Evolutionary conservation across 257 asterid species (phyloP).

Genomic region (Agastache rugosa): DNA sequence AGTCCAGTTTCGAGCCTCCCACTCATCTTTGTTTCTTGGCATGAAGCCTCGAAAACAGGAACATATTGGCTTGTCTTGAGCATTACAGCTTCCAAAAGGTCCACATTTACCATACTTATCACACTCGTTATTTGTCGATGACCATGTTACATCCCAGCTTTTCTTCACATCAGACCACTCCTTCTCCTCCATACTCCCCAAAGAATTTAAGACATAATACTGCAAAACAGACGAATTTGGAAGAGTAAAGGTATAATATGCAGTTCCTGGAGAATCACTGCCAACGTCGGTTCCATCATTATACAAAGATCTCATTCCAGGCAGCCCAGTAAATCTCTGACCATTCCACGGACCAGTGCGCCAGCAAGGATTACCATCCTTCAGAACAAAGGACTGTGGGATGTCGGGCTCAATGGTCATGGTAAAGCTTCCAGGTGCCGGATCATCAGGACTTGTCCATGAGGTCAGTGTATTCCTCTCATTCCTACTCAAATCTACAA

Average conservation of each 20-base stretch:
- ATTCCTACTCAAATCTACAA: constrained; percentile 12
- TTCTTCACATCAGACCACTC: constrained; percentile 42
- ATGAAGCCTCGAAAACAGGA: constrained; percentile 54
- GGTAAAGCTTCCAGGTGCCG: constrained; percentile 55
- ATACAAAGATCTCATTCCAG: constrained; percentile 17
- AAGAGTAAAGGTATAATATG: constrained; percentile 31
- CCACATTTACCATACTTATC: constrained; percentile 64
- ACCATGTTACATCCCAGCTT: constrained; percentile 43
- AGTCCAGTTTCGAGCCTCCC: constrained; percentile 61
- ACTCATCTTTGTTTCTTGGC: constrained; percentile 45
- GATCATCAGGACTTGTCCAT: constrained; percentile 58
- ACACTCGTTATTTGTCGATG: constrained; percentile 41
- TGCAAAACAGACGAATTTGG: constrained; percentile 25
- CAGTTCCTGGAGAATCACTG: constrained; percentile 16
- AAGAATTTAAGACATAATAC: constrained; percentile 28
- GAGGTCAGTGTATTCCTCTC: constrained; percentile 34
- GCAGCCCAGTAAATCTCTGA: constrained; percentile 49
- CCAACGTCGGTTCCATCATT: constrained; percentile 41
- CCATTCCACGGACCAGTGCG: constrained; percentile 65
- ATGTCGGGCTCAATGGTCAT: constrained; percentile 7
- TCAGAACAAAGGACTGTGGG: constrained; percentile 14
- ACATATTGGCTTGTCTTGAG: constrained; percentile 41
- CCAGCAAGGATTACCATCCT: constrained; percentile 37
- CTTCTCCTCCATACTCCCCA: constrained; percentile 36
- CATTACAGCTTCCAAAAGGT: constrained; percentile 50